Base-by-base conservation (phyloP, 495 filamentous ascomycete genomes). In the Usnea hakonensis region DNA sequence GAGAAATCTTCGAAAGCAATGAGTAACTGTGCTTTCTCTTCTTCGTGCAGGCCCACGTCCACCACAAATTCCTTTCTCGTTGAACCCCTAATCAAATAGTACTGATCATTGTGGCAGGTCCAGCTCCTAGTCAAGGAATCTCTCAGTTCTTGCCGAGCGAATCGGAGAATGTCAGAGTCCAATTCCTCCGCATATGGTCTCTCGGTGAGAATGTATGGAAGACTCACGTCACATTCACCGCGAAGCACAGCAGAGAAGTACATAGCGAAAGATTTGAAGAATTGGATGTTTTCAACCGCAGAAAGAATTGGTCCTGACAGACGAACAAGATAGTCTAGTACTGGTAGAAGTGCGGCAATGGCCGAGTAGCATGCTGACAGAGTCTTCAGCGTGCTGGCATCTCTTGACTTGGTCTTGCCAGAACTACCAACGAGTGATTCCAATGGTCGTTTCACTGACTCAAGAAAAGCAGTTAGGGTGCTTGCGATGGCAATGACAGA, bases 271-370 rank as follows among this genome's bases (percentile, higher is more conserved):
- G 69, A 69, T 37, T 60, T 67, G 57, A 81, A 73, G 58, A 70
- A 69, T 9, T 68, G 58, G 14, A 78, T 62, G 50, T 73, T 69
- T 1, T 62, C 48, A 4, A 75, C 56, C 17, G 72, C 62, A n/a
- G 54, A 46, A 8, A 64, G 58, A 19, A 64, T 66, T 1, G 61
- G 26, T 13, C 68, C 69, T 0, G 67, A 73, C 23, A 71, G 61
- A 11, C 77, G 73, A 46, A 77, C 63, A 55, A 86, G 70, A 67
- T 85, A 87, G 60, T 85, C 81, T 2, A 86, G 55, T 10, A 81
- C 57, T 17, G 75, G 74, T 26, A 87, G 70, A 2, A 75, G 69
- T 3, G 76, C 76, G 6, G 73, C 71, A n/a, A 83, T 70, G 62
- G 76, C 73, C 6, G 77, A 71, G 48, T 85, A 69, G 53, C 81